These are phyloP conservation scores for Cicer cuneatum DNA, from an alignment of 306 rosid species.

Conservation along the genomic window DNA sequence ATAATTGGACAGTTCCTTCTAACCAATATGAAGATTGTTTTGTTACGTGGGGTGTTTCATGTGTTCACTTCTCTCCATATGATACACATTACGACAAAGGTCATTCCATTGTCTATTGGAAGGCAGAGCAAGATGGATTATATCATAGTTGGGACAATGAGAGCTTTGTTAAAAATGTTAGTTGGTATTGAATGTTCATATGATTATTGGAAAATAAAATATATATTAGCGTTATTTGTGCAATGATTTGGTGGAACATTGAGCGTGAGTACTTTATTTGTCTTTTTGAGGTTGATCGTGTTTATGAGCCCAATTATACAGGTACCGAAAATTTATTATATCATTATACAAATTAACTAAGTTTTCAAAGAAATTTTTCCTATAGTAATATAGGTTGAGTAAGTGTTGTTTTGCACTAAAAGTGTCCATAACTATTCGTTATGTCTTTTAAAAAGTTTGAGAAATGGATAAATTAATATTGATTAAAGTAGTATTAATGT, in stretches of 20 bases:
- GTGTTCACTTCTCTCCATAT: not conserved
- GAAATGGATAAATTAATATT: too few relatives aligned
- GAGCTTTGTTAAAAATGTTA: not conserved
- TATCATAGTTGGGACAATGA: not conserved
- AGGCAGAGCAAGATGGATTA: not conserved
- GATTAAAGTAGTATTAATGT: too few relatives aligned
- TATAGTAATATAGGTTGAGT: too few relatives aligned
- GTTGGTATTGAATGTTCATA: not conserved
- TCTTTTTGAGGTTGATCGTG: not conserved
- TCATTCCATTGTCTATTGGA: not conserved
- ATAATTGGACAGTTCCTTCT: too few relatives aligned
- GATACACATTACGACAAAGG: not conserved
- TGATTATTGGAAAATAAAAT: not conserved
- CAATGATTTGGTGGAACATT: not conserved
- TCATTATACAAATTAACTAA: too few relatives aligned
- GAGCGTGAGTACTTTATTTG: not conserved
- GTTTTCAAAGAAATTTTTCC: too few relatives aligned
- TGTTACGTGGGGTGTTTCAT: not conserved
- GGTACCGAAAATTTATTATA: too few relatives aligned
- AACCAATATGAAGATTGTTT: too few relatives aligned
- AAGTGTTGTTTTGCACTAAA: too few relatives aligned
- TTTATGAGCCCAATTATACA: not conserved
- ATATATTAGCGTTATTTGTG: not conserved
- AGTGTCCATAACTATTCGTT: too few relatives aligned
- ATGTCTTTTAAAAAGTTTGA: too few relatives aligned